A percentile compares a stretch with the other conserved stretches of the same genome.
phyloP scores from a whole-genome alignment of 257 asterid species.

The Plantago elongata region DNA sequence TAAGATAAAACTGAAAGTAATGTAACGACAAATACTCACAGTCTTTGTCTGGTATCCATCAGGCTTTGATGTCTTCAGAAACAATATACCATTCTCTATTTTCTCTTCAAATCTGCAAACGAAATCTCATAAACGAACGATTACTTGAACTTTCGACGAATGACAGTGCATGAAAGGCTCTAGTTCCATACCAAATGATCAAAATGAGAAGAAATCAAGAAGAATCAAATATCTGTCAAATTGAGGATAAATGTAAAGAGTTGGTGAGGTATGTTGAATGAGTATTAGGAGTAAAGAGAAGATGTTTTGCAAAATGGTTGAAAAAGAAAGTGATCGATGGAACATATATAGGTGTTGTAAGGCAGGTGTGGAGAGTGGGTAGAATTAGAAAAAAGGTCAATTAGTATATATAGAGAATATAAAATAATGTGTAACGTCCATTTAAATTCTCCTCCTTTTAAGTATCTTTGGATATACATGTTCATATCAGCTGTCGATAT shows the following conservation, averaged over 20 bases:
- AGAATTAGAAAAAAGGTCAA: conserved; percentile 8
- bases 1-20: neutral
- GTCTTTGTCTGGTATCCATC: conserved; percentile 42
- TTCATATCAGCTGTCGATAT: neutral
- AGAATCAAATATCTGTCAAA: neutral
- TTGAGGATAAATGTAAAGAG: neutral
- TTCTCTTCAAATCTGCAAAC: neutral
- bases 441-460: conserved; percentile 9
- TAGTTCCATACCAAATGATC: neutral
- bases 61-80: conserved; percentile 15
- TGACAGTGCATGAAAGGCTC: neutral
- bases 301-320: conserved; percentile 19
- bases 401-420: neutral
- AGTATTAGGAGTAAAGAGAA: conserved; percentile 16
- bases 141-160: no score
- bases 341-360: neutral
- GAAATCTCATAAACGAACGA: neutral
- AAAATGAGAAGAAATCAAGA: neutral
- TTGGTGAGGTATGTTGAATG: conserved; percentile 1
- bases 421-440: conserved; percentile 26
- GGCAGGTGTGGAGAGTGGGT: conserved; percentile 20
- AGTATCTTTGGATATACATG: conserved; percentile 10
- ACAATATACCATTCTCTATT: conserved; percentile 19
- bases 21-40: conserved; percentile 27
- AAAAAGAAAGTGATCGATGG: conserved; percentile 14